A percentile compares a stretch with the other conserved stretches of the same genome.
phyloP scores from a whole-genome alignment of 2,329 filamentous ascomycete species.

The Diplodia scrobiculata region DNA sequence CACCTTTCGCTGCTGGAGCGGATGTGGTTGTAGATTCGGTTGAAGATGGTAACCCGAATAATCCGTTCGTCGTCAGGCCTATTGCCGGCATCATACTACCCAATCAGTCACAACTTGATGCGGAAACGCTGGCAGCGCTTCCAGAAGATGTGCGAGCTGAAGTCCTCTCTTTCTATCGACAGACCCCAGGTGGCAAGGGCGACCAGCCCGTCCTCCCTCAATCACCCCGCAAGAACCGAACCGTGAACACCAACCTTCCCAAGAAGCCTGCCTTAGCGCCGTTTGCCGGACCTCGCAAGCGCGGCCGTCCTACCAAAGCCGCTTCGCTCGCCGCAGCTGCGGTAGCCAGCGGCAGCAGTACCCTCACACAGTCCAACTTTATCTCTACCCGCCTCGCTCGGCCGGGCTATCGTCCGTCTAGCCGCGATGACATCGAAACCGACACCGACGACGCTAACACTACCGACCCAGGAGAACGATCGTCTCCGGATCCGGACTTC shows the following conservation, averaged over 20 bases:
- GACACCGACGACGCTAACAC: slow-evolving; percentile 33
- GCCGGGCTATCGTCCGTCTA: slow-evolving; percentile 31
- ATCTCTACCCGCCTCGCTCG: slow-evolving; percentile 44
- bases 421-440: slow-evolving; percentile 39
- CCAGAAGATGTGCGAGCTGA: slow-evolving; percentile 86
- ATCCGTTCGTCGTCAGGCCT: slow-evolving; percentile 13
- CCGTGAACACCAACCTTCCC: slow-evolving; percentile 47
- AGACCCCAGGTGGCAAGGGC: neutral
- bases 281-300: slow-evolving; percentile 63
- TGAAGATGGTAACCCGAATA: neutral
- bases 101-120: slow-evolving; percentile 76
- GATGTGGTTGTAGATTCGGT: neutral
- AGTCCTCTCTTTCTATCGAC: slow-evolving; percentile 69
- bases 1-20: neutral
- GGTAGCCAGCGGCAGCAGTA: slow-evolving; percentile 50
- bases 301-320: slow-evolving; percentile 50
- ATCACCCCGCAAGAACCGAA: slow-evolving; percentile 56
- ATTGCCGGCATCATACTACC: slow-evolving; percentile 40
- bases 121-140: slow-evolving; percentile 77
- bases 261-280: slow-evolving; percentile 57
- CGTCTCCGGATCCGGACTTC: slow-evolving; percentile 60
- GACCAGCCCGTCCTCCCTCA: slow-evolving; percentile 48
- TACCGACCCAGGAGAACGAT: slow-evolving; percentile 7
- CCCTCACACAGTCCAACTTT: slow-evolving; percentile 73
- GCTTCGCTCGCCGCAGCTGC: slow-evolving; percentile 47